Percentiles rank a stretch among this genome's conserved stretches.
Conservation (phyloP, 352 stramenopile genomes). For the Pythium chondricola region DNA sequence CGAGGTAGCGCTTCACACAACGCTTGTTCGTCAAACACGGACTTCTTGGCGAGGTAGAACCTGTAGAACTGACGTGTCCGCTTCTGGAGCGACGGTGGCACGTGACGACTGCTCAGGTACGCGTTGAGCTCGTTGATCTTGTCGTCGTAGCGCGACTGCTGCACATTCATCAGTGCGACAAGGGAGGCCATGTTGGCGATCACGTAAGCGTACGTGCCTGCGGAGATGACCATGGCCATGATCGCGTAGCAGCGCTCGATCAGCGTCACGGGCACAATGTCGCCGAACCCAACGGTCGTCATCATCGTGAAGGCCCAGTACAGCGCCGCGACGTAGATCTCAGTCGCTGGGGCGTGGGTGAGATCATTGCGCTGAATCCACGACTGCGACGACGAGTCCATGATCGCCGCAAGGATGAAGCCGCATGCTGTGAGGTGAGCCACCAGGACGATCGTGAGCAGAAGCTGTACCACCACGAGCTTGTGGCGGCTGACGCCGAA, state of each 20-base stretch:
- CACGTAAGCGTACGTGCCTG: slow-evolving; percentile 67
- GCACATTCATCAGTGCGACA: slow-evolving; percentile 39
- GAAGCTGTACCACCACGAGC: slow-evolving; percentile 18
- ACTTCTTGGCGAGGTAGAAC: slow-evolving; percentile 32
- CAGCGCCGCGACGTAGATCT: slow-evolving; percentile 49
- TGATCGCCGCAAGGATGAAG: slow-evolving; percentile 17
- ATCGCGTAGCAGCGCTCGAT: slow-evolving; percentile 36
- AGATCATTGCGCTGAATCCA: slow-evolving; percentile 17
- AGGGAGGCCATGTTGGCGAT: slow-evolving; percentile 54
- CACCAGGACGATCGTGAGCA: slow-evolving; percentile 17
- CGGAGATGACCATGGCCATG: slow-evolving; percentile 62
- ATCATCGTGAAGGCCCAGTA: slow-evolving; percentile 76
- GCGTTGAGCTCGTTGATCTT: slow-evolving; percentile 48
- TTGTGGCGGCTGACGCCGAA: slow-evolving; percentile 22
- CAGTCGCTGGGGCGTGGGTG: slow-evolving; percentile 1
- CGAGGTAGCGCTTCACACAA: slow-evolving; percentile 12
- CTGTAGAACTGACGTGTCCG: slow-evolving; percentile 26
- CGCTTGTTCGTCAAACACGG: slow-evolving; percentile 29
- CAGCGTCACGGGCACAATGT: slow-evolving; percentile 43
- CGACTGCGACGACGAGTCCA: slow-evolving; percentile 5
- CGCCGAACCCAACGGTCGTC: slow-evolving; percentile 70
- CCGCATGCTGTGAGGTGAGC: slow-evolving; percentile 23
- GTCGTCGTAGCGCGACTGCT: slow-evolving; percentile 38
- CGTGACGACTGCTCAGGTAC: slow-evolving; percentile 44
- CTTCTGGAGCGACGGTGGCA: slow-evolving; percentile 28